phyloP scores from a whole-genome alignment of 2,329 filamentous ascomycete genomes.

The Hypoxylon sp. region DNA sequence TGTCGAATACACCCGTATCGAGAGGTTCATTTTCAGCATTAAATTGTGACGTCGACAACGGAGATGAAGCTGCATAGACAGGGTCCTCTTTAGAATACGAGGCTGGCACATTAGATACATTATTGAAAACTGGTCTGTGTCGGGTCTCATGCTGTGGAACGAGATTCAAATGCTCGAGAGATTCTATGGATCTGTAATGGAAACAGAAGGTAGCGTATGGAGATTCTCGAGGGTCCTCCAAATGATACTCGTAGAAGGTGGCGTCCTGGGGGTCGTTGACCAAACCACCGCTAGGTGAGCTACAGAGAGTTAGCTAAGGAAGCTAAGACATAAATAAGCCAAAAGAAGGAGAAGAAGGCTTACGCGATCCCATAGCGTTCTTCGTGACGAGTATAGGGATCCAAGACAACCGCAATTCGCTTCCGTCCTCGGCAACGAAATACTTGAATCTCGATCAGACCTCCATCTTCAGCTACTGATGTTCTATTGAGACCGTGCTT shows the following conservation, averaged over 20 bases:
- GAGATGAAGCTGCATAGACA: constrained; percentile 12
- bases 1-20: constrained; percentile 36
- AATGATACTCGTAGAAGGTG: constrained; percentile 66
- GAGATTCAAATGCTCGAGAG: constrained; percentile 64
- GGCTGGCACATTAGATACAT: constrained; percentile 3
- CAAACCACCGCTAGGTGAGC: constrained; percentile 67
- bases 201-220: constrained; percentile 70
- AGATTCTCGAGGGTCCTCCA: constrained; percentile 65
- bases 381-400: constrained; percentile 62
- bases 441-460: constrained; percentile 67
- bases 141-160: constrained; percentile 54
- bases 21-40: constrained; percentile 27
- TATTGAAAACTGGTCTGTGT: constrained; percentile 20
- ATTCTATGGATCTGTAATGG: constrained; percentile 69
- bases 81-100: not conserved
- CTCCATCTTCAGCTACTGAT: constrained; percentile 66
- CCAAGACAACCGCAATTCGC: constrained; percentile 59
- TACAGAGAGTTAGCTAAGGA: constrained; percentile 49
- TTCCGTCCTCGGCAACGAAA: constrained; percentile 67
- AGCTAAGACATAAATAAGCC: constrained; percentile 19
- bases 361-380: constrained; percentile 69
- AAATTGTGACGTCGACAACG: constrained; percentile 29
- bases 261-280: constrained; percentile 66
- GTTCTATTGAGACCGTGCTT: constrained; percentile 56
- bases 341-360: constrained; percentile 47